These are phyloP conservation scores for Prosopis cineraria DNA, from an alignment of 306 rosid genomes.

Conservation along the genomic window DNA sequence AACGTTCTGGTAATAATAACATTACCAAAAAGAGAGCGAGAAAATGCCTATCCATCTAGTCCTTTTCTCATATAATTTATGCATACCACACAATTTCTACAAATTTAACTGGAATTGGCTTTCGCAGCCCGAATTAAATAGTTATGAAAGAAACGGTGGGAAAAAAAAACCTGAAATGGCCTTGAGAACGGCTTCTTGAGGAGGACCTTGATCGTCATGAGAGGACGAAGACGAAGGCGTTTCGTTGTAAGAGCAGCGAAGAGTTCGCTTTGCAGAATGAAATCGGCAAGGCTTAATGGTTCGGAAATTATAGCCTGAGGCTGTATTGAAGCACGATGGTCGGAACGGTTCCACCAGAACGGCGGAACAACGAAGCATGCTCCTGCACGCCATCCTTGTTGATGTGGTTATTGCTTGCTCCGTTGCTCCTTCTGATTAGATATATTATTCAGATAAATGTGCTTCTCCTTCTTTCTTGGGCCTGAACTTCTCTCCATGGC, in stretches of 20 bases:
- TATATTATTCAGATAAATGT: background rate
- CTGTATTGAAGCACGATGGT: constrained; percentile 42
- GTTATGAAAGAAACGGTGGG: background rate
- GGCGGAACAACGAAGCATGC: constrained; percentile 62
- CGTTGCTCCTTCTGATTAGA: background rate
- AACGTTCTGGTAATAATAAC: background rate
- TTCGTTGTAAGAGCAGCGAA: constrained; percentile 57
- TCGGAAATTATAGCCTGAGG: constrained; percentile 33
- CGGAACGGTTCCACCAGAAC: constrained; percentile 57
- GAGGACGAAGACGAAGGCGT: constrained; percentile 43
- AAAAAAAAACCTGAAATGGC: constrained; percentile 83
- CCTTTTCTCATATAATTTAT: background rate
- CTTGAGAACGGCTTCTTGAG: constrained; percentile 89
- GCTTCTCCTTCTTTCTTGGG: background rate
- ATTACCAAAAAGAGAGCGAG: background rate
- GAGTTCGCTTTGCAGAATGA: constrained; percentile 42
- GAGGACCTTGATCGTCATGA: constrained; percentile 91
- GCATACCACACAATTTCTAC: background rate
- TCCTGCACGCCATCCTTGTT: constrained; percentile 64
- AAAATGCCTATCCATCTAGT: background rate
- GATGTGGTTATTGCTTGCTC: background rate
- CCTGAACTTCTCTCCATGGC: background rate
- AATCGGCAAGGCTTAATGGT: constrained; percentile 41
- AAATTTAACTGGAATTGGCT: background rate
- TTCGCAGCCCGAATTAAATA: background rate